phyloP scores from a whole-genome alignment of 2,329 filamentous ascomycete genomes.

The Aspergillus pseudoglaucus region DNA sequence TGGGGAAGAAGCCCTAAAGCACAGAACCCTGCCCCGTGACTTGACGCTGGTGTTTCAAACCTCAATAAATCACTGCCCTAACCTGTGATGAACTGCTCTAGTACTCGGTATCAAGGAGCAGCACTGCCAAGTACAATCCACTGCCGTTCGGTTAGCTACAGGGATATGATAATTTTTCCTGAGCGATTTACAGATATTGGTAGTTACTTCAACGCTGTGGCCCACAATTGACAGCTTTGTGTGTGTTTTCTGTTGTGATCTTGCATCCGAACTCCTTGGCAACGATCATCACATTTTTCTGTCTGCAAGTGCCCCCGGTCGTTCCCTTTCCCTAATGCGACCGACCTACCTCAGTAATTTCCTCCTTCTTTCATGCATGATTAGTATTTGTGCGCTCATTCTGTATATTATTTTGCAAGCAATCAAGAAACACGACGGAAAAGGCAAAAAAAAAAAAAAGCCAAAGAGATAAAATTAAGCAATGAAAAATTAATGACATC shows the following conservation, averaged over 20 bases:
- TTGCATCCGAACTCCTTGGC: not conserved
- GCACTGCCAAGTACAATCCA: no score
- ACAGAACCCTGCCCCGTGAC: not conserved
- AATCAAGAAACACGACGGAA: not conserved
- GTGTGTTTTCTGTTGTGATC: not conserved
- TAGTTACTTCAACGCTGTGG: not conserved
- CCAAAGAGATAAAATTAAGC: not conserved
- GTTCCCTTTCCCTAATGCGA: no score
- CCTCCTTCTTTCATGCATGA: not conserved
- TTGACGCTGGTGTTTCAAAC: not conserved
- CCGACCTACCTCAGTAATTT: no score
- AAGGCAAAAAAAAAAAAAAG: not conserved
- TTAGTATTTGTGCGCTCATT: not conserved
- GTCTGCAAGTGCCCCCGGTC: no score
- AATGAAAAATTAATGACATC: constrained; percentile 12
- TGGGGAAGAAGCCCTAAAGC: not conserved
- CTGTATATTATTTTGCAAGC: not conserved
- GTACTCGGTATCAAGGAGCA: not conserved
- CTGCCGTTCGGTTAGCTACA: not conserved
- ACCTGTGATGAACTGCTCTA: no score
- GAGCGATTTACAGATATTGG: not conserved
- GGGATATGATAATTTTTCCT: not conserved
- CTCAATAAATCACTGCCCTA: not conserved
- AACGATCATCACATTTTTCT: not conserved
- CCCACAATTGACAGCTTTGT: not conserved